Percentiles rank a stretch among this genome's conserved stretches.
Conservation (phyloP, 176 grass and related monocot genomes). For the Raddia distichophylla region DNA sequence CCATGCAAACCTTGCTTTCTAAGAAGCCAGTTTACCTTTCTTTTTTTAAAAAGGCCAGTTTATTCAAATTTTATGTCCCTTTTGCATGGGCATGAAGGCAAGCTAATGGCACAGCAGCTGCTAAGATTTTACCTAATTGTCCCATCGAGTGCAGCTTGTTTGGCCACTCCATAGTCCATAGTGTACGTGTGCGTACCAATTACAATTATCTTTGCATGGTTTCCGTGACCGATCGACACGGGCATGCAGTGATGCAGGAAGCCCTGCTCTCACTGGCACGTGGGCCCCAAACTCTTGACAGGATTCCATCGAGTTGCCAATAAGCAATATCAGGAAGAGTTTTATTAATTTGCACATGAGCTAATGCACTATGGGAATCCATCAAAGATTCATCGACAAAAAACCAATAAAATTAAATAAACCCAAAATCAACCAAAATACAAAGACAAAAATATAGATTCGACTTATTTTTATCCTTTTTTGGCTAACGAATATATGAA, state of each 20-base stretch:
- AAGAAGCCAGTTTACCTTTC: not conserved
- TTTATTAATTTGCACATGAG: not conserved
- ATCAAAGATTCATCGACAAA: too few relatives aligned
- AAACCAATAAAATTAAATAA: too few relatives aligned
- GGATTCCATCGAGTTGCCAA: not conserved
- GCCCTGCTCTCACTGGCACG: not conserved
- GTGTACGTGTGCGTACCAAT: not conserved
- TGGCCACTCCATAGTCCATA: not conserved
- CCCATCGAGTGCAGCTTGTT: conserved; percentile 20
- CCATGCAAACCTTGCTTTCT: not conserved
- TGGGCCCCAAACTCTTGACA: not conserved
- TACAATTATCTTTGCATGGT: not conserved
- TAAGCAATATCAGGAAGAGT: not conserved
- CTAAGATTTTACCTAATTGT: conserved; percentile 31
- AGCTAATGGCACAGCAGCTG: not conserved
- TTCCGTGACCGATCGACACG: not conserved
- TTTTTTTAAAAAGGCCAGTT: too few relatives aligned
- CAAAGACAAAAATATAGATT: too few relatives aligned
- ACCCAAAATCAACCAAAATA: too few relatives aligned
- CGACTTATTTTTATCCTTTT: too few relatives aligned
- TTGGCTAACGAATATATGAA: too few relatives aligned
- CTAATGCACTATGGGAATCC: not conserved
- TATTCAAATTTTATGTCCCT: not conserved
- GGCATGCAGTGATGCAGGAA: not conserved
- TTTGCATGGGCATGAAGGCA: not conserved